Evolutionary conservation across 2,329 filamentous ascomycete genomes (phyloP).

Genomic region (Juglanconis juglandina): DNA sequence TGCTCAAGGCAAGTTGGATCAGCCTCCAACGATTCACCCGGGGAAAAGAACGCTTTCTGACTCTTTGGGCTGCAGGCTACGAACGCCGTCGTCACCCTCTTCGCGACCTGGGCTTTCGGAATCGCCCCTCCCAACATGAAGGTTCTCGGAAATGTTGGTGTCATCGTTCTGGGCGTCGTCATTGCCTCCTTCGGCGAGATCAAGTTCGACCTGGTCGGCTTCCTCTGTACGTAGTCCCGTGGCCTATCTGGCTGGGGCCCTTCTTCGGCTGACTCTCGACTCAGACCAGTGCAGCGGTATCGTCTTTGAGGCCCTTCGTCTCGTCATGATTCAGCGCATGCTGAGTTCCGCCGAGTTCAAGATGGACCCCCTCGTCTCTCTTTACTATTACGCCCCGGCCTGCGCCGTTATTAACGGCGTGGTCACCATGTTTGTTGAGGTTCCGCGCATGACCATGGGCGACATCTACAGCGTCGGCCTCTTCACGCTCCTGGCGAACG

Average conservation of each 20-base stretch:
- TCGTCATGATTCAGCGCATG: constrained; percentile 74
- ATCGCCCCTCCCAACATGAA: constrained; percentile 75
- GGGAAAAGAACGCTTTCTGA: neutral
- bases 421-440: constrained; percentile 66
- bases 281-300: constrained; percentile 68
- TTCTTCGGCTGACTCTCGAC: neutral
- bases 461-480: constrained; percentile 69
- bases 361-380: constrained; percentile 81
- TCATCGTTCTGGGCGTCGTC: constrained; percentile 86
- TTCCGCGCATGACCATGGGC: constrained; percentile 60
- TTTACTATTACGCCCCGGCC: constrained; percentile 79
- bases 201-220: constrained; percentile 73
- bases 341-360: constrained; percentile 76
- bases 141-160: constrained; percentile 80
- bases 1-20: constrained; percentile 71
- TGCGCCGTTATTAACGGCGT: constrained; percentile 74
- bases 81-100: constrained; percentile 81
- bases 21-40: neutral
- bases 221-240: constrained; percentile 46
- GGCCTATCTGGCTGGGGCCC: neutral
- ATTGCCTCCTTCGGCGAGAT: constrained; percentile 91
- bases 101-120: constrained; percentile 80
- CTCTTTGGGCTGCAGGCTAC: constrained; percentile 59
- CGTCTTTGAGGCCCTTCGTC: constrained; percentile 70
- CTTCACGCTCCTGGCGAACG: constrained; percentile 67